Conservation (phyloP, 176 grass and related monocot species). For the Lolium rigidum region DNA sequence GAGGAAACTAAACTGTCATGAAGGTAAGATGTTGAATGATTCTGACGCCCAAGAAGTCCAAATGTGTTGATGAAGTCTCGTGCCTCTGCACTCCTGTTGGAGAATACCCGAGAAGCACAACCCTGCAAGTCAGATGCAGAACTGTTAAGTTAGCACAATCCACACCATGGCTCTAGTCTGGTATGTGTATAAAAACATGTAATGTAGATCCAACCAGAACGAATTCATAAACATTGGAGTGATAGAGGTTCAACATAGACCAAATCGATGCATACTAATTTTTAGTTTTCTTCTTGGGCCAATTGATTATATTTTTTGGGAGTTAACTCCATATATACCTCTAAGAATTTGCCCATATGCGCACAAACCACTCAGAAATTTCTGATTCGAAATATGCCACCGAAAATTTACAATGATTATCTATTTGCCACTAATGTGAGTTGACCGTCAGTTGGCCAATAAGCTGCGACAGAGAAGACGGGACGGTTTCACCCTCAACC, state of each 20-base stretch:
- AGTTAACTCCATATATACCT: no score
- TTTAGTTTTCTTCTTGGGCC: neutral
- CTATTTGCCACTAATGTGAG: no score
- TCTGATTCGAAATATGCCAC: no score
- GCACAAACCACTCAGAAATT: no score
- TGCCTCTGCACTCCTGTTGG: neutral
- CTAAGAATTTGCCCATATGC: no score
- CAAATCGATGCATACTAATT: neutral
- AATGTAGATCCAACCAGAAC: neutral
- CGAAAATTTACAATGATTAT: no score
- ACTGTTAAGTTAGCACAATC: neutral
- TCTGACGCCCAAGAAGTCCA: neutral
- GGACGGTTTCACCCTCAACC: no score
- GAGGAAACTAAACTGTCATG: rapidly evolving
- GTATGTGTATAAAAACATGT: neutral
- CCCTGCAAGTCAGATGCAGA: neutral
- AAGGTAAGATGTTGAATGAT: rapidly evolving
- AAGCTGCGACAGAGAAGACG: no score
- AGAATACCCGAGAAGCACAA: neutral
- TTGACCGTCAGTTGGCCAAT: no score
- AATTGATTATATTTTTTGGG: no score
- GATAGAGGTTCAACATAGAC: neutral
- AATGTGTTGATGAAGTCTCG: neutral
- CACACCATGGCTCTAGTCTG: neutral
- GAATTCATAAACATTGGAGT: neutral